A percentile compares a stretch with the other conserved stretches of the same genome.
Evolutionary conservation across 106 monocot genomes (phyloP).

Genomic region (Allium cepa): DNA sequence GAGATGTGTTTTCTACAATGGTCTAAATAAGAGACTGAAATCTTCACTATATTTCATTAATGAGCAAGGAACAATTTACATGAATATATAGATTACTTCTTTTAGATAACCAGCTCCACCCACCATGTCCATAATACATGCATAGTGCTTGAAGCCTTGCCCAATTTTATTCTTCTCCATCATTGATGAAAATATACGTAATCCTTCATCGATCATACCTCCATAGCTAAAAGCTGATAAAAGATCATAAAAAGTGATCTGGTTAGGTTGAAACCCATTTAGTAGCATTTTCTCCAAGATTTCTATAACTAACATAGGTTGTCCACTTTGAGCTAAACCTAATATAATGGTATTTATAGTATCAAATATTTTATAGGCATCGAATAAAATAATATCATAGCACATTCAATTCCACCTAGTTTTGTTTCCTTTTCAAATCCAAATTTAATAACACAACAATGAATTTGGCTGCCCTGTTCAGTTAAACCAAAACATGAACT

Average conservation of each 20-base stretch:
- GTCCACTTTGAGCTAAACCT: constrained; percentile 60
- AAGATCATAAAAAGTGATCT: constrained; percentile 53
- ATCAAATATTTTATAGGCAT: constrained; percentile 44
- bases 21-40: no score
- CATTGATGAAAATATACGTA: constrained; percentile 39
- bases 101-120: constrained; percentile 35
- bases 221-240: constrained; percentile 47
- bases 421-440: constrained; percentile 57
- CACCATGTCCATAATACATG: constrained; percentile 54
- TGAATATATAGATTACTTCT: constrained; percentile 29
- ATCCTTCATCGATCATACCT: constrained; percentile 43
- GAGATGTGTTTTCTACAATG: no score
- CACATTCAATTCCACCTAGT: constrained; percentile 33
- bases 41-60: no score
- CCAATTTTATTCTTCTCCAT: constrained; percentile 33
- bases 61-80: no score
- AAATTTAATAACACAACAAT: constrained; percentile 41
- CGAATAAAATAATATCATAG: constrained; percentile 32
- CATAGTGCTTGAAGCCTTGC: constrained; percentile 35
- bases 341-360: constrained; percentile 61
- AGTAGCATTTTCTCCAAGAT: constrained; percentile 34
- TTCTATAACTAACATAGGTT: constrained; percentile 27
- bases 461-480: constrained; percentile 42
- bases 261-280: constrained; percentile 34
- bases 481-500: constrained; percentile 32